Evolutionary conservation across 1,284 basidiomycete genomes (phyloP).

Genomic region (Thelephora terrestris): DNA sequence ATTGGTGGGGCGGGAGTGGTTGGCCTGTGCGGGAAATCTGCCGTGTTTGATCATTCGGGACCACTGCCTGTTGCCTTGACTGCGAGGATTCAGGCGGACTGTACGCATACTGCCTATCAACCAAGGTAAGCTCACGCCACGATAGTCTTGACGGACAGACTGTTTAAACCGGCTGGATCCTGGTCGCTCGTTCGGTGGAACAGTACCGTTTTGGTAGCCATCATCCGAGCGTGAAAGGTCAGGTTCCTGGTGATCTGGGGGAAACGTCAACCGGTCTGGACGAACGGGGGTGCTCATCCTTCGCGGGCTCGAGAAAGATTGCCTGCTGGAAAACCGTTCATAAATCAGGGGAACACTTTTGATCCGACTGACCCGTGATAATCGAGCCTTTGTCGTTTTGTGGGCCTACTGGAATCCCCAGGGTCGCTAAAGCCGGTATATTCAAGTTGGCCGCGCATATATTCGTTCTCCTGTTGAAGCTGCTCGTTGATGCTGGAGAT

Average conservation of each 20-base stretch:
- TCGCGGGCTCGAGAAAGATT: slow-evolving; percentile 46
- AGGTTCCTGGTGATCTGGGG: slow-evolving; percentile 39
- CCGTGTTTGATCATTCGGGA: slow-evolving; percentile 11
- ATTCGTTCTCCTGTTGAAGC: slow-evolving; percentile 28
- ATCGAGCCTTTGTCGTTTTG: slow-evolving; percentile 50
- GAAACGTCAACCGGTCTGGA: slow-evolving; percentile 49
- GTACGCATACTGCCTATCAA: slow-evolving; percentile 50
- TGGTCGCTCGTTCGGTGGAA: slow-evolving; percentile 22
- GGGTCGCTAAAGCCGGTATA: slow-evolving; percentile 11
- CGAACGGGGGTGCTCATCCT: slow-evolving; percentile 38
- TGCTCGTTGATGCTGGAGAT: slow-evolving; percentile 40
- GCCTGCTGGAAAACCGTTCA: slow-evolving; percentile 20
- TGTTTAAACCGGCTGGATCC: slow-evolving; percentile 38
- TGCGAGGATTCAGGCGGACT: slow-evolving; percentile 32
- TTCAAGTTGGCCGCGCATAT: slow-evolving; percentile 20
- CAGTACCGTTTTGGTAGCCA: neutral
- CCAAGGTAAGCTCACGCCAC: neutral
- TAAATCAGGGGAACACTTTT: neutral
- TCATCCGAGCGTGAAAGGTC: slow-evolving; percentile 19
- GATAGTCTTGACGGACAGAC: slow-evolving; percentile 23
- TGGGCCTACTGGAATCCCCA: slow-evolving; percentile 37
- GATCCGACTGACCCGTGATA: slow-evolving; percentile 32
- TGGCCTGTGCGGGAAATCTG: slow-evolving; percentile 15
- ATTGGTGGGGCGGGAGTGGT: slow-evolving; percentile 4
- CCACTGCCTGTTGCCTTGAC: slow-evolving; percentile 14